phyloP scores from a whole-genome alignment of 2,329 filamentous ascomycete species.

The Nemania abortiva region DNA sequence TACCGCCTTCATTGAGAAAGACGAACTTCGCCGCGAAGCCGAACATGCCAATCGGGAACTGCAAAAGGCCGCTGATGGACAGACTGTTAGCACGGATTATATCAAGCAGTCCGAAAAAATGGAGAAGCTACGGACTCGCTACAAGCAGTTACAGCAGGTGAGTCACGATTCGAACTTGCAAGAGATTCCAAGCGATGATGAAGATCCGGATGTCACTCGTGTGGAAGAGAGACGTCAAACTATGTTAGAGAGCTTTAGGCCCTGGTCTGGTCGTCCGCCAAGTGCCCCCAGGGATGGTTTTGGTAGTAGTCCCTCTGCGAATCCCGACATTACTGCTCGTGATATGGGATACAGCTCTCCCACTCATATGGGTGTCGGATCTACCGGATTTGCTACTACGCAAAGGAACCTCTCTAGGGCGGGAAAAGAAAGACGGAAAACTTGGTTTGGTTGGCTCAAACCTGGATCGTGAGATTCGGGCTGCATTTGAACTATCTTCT shows the following conservation, averaged over 20 bases:
- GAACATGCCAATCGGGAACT: slow-evolving; percentile 60
- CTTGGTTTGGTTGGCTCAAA: slow-evolving; percentile 35
- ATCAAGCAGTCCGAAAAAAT: slow-evolving; percentile 63
- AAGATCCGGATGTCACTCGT: slow-evolving; percentile 39
- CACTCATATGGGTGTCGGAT: slow-evolving; percentile 10
- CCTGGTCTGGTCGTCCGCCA: slow-evolving; percentile 28
- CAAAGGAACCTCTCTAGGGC: not conserved
- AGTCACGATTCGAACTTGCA: slow-evolving; percentile 51
- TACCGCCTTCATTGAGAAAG: slow-evolving; percentile 70
- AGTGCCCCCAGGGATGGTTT: slow-evolving; percentile 31
- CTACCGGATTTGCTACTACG: slow-evolving; percentile 11
- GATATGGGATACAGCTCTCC: slow-evolving; percentile 28
- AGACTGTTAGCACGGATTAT: slow-evolving; percentile 50
- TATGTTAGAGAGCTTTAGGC: slow-evolving; percentile 42
- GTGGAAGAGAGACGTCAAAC: slow-evolving; percentile 44
- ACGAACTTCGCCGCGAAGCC: slow-evolving; percentile 67
- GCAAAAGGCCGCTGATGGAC: slow-evolving; percentile 53
- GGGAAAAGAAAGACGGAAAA: slow-evolving; percentile 32
- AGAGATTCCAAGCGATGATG: slow-evolving; percentile 27
- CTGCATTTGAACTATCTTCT: slow-evolving; percentile 18
- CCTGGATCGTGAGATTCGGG: slow-evolving; percentile 4
- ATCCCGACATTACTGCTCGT: slow-evolving; percentile 4
- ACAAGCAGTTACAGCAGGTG: slow-evolving; percentile 71
- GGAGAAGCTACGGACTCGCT: slow-evolving; percentile 67
- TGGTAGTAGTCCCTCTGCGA: slow-evolving; percentile 11